Base-by-base conservation (phyloP, 1,284 basidiomycete genomes). In the Exsudoporus floridanus region DNA sequence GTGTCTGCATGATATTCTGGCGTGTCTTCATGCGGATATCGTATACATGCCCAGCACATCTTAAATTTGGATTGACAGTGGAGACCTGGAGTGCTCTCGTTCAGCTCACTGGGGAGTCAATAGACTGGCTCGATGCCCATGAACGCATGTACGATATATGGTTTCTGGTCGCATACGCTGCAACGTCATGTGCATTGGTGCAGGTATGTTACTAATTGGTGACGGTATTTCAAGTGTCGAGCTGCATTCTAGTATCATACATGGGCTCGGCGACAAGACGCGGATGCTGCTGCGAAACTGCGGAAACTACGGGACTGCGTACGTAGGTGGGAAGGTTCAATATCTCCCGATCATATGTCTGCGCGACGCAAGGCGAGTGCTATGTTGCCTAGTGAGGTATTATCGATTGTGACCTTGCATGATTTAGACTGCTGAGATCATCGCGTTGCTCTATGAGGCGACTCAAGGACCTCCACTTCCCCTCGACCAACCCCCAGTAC, bases 11-110 rank as follows among this genome's bases (percentile, higher is more conserved):
- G 84, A 86, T 91, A 69, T 91, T 94, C 73, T 94, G 90, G 90
- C 85, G 92, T 49, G 89, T 95, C 18, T 97, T 97, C 75, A 94
- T 96, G 90, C 83, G 94, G 49, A 91, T 96, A 69, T 92, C 90
- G 55, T 94, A 95, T 72, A 81, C 83, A 27, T 91, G 86, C 68
- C 93, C 91, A 14, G 81, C 82, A 12, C 92, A 93, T 69, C 82
- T 96, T 64, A 91, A 87, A 65, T 90, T 97, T 63, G 80, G 81
- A 27, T 76, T 96, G 57, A 91, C 88, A 3, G 80, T 90, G 41
- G 84, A 87, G 61, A 81, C 85, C 53, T 97, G 93, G 92, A 81
- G 79, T 34, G 74, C 77, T 43, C 79, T 97, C 48, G 82, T 93
- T 44, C 64, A 74, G 23, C 77, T 90, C 64, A 89, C 90, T 1